Percentiles rank a stretch among this genome's conserved stretches.
Evolutionary conservation across 2,329 filamentous ascomycete species (phyloP).

Genomic region (Fusarium sacchari): DNA sequence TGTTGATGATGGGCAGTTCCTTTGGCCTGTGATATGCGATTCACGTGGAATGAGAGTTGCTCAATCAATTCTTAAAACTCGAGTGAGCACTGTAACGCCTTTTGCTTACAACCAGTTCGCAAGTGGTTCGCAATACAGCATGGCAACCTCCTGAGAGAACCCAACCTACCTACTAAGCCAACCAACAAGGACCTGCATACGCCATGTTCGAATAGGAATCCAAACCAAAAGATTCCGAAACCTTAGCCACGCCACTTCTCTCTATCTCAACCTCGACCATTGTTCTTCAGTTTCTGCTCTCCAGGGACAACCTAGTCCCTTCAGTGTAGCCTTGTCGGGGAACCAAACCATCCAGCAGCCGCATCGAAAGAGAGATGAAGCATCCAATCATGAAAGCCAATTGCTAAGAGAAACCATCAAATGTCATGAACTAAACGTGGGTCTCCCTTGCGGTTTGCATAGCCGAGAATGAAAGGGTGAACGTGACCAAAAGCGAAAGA

Average conservation of each 20-base stretch:
- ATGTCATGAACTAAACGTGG: not conserved
- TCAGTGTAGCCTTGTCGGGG: not conserved
- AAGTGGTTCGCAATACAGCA: not conserved
- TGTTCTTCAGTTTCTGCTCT: not conserved
- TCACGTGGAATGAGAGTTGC: slow-evolving; percentile 9
- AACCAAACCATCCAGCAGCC: slow-evolving; percentile 2
- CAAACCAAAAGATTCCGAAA: slow-evolving; percentile 24
- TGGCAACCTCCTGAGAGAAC: not conserved
- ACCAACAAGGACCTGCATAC: not conserved
- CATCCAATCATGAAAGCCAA: slow-evolving; percentile 40
- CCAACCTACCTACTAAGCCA: not conserved
- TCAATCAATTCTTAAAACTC: not conserved
- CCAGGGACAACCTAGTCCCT: slow-evolving; percentile 11
- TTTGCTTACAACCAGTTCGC: not conserved
- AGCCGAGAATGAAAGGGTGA: slow-evolving; percentile 16
- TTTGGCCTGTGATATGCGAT: slow-evolving; percentile 10
- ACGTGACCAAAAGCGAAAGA: slow-evolving; percentile 17
- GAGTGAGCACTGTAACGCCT: not conserved
- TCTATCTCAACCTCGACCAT: not conserved
- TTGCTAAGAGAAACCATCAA: slow-evolving; percentile 24
- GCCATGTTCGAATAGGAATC: not conserved
- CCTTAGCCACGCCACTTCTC: slow-evolving; percentile 21
- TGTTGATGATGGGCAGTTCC: slow-evolving; percentile 15
- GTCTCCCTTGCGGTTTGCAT: slow-evolving; percentile 15
- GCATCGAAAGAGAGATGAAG: not conserved